Conservation (phyloP, 768 basidiomycete species). For the Omphalotus guepiniiformis region DNA sequence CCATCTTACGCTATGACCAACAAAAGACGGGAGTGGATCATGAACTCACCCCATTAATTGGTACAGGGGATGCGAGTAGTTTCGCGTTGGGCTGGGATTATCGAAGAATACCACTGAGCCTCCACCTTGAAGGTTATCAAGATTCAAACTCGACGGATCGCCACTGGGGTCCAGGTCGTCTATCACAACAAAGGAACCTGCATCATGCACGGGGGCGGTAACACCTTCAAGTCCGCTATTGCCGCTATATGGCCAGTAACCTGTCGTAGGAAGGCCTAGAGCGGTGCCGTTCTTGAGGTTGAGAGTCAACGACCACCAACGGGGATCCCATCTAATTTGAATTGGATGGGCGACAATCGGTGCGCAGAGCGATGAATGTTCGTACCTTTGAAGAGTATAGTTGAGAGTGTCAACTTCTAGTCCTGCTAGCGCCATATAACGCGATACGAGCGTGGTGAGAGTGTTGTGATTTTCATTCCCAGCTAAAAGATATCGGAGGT, state of each 20-base stretch:
- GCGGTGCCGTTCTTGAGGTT: conserved; percentile 23
- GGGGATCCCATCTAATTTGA: conserved; percentile 26
- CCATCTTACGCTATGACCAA: too few relatives aligned
- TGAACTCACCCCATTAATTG: conserved; percentile 23
- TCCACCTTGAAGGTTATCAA: conserved; percentile 12
- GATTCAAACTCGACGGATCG: conserved; percentile 16
- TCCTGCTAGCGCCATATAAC: conserved; percentile 20
- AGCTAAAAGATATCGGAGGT: conserved; percentile 18
- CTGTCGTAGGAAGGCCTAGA: conserved; percentile 24
- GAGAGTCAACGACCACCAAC: conserved; percentile 28
- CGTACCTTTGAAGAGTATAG: conserved; percentile 19
- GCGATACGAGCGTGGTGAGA: conserved; percentile 18
- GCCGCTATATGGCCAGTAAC: conserved; percentile 27
- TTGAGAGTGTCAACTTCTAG: conserved; percentile 19
- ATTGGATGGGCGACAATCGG: too few relatives aligned
- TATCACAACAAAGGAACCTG: background rate
- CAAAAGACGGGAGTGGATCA: too few relatives aligned
- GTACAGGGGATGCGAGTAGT: conserved; percentile 23
- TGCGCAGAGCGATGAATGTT: too few relatives aligned
- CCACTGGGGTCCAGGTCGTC: conserved; percentile 12
- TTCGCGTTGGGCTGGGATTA: conserved; percentile 26
- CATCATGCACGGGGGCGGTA: conserved; percentile 21
- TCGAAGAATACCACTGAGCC: conserved; percentile 25
- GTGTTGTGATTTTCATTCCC: conserved; percentile 28
- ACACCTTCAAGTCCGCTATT: conserved; percentile 22